Conservation (phyloP, 306 rosid species). For the Prinsepia uniflora region DNA sequence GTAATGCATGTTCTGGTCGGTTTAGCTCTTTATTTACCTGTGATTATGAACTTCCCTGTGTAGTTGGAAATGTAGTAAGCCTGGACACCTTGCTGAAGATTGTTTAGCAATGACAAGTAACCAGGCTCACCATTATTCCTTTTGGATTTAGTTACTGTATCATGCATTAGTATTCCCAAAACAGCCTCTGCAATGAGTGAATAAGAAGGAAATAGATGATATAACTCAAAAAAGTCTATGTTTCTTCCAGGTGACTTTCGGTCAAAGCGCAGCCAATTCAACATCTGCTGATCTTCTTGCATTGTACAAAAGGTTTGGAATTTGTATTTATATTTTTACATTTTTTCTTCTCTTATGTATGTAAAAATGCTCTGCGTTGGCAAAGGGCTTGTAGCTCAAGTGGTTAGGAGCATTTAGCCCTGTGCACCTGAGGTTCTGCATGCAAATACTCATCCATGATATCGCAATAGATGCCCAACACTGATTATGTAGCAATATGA, state of each 20-base stretch:
- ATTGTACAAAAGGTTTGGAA: constrained; percentile 59
- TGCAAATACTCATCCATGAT: too few relatives aligned
- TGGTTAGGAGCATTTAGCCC: too few relatives aligned
- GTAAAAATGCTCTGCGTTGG: not conserved
- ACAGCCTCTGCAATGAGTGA: not conserved
- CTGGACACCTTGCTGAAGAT: constrained; percentile 89
- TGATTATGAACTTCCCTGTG: constrained; percentile 23
- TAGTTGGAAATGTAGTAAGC: constrained; percentile 87
- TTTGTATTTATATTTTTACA: not conserved
- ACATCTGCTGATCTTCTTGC: constrained; percentile 62
- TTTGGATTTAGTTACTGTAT: constrained; percentile 4
- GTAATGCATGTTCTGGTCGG: constrained; percentile 13
- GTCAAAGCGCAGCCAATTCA: constrained; percentile 36
- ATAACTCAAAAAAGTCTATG: not conserved
- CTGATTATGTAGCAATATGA: not conserved
- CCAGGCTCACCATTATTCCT: constrained; percentile 38
- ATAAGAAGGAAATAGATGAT: not conserved
- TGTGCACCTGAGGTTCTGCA: too few relatives aligned
- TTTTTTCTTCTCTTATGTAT: not conserved
- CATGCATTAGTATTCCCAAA: constrained; percentile 3
- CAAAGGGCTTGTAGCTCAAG: too few relatives aligned
- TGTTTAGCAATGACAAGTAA: constrained; percentile 51
- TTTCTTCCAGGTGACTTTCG: constrained; percentile 36
- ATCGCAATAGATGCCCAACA: too few relatives aligned
- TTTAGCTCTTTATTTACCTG: constrained; percentile 22